Percentiles rank a stretch among this genome's conserved stretches.
phyloP scores from a whole-genome alignment of 2,329 filamentous ascomycete species.

The Pseudogymnoascus sp. region DNA sequence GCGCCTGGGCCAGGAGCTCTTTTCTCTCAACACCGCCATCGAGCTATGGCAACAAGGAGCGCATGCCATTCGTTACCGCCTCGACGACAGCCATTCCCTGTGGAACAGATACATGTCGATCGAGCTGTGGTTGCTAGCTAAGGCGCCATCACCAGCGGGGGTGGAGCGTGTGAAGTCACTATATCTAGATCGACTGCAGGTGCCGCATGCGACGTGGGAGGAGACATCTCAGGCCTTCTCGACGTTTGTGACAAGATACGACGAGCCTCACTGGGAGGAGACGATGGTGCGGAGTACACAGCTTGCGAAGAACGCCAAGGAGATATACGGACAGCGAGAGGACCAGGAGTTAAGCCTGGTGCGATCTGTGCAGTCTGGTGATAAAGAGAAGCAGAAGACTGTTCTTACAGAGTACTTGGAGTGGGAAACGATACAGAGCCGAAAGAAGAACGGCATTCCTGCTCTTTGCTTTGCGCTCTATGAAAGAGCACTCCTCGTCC shows the following conservation, averaged over 20 bases:
- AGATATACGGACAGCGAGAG: slow-evolving; percentile 57
- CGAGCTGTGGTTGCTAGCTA: slow-evolving; percentile 59
- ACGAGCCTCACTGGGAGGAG: slow-evolving; percentile 62
- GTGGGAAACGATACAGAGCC: slow-evolving; percentile 67
- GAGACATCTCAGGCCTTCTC: slow-evolving; percentile 70
- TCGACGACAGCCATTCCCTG: slow-evolving; percentile 68
- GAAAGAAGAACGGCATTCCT: slow-evolving; percentile 44
- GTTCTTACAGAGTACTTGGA: slow-evolving; percentile 65
- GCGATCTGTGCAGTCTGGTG: slow-evolving; percentile 48
- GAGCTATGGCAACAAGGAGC: slow-evolving; percentile 67
- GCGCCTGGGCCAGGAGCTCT: slow-evolving; percentile 61
- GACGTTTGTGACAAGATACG: slow-evolving; percentile 65
- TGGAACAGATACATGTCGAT: slow-evolving; percentile 75
- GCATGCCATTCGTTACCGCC: slow-evolving; percentile 63
- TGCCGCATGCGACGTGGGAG: slow-evolving; percentile 70
- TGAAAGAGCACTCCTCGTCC: slow-evolving; percentile 66
- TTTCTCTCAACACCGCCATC: slow-evolving; percentile 59
- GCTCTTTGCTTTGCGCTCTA: slow-evolving; percentile 61
- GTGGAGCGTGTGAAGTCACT: slow-evolving; percentile 60
- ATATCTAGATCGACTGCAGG: slow-evolving; percentile 61
- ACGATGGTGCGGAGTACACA: slow-evolving; percentile 64
- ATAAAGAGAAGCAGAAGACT: slow-evolving; percentile 47
- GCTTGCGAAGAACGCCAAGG: slow-evolving; percentile 56
- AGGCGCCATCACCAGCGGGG: slow-evolving; percentile 46
- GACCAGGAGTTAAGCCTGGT: slow-evolving; percentile 60